Percentiles rank a stretch among this genome's conserved stretches.
phyloP scores from a whole-genome alignment of 2,329 filamentous ascomycete species.

The Aspergillus eucalypticola region DNA sequence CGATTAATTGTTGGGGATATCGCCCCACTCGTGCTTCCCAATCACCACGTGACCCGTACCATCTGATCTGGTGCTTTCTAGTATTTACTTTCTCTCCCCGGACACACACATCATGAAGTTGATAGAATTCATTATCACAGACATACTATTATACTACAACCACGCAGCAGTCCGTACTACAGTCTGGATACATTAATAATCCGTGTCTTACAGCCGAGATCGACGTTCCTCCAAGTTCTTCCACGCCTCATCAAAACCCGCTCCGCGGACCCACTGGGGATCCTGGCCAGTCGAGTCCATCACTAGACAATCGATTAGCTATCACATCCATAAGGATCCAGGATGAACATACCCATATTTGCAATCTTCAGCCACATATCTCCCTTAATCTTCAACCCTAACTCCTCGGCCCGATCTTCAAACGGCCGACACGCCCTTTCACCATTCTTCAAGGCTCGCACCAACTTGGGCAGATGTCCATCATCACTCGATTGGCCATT shows the following conservation, averaged over 20 bases:
- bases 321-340: background rate
- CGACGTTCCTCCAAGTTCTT: conserved; percentile 15
- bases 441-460: conserved; percentile 68
- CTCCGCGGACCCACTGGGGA: conserved; percentile 41
- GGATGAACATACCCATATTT: conserved; percentile 43
- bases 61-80: background rate
- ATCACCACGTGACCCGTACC: conserved; percentile 32
- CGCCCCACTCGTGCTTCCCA: conserved; percentile 23
- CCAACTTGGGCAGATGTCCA: conserved; percentile 77
- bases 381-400: conserved; percentile 39
- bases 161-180: background rate
- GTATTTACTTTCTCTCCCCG: too few species aligned
- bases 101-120: too few species aligned
- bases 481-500: conserved; percentile 62
- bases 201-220: background rate
- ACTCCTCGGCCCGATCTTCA: conserved; percentile 29
- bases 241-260: conserved; percentile 48
- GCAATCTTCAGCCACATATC: conserved; percentile 49
- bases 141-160: background rate
- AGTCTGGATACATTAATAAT: background rate
- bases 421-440: conserved; percentile 50
- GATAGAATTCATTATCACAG: too few species aligned
- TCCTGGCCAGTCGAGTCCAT: conserved; percentile 35
- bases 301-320: conserved; percentile 25
- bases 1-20: conserved; percentile 33